Evolutionary conservation across 495 filamentous ascomycete genomes (phyloP), one percentile per base, ranked within the genome.

Genomic region (Margaritispora aquatica): DNA sequence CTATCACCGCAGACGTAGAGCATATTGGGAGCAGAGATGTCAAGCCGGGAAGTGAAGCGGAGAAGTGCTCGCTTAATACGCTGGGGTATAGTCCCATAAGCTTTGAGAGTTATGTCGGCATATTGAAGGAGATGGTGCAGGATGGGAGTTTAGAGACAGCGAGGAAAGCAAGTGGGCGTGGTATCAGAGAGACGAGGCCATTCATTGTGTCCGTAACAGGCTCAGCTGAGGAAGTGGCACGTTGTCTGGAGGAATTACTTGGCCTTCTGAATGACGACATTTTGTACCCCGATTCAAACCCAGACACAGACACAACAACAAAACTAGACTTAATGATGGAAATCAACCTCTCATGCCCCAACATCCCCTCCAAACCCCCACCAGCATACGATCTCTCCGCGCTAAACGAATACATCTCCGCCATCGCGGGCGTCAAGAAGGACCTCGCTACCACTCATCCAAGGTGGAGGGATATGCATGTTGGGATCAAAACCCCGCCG

Each of bases 201-300:
- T 80, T 89, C 61, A 87, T 90, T 50, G 69, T 90, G 46, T 88
- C 85, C 7, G 80, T 90, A n/a, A 86, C 87, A 0, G 88, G 87
- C 13, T 67, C 70, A 0, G 73, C 79, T 0, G 57, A 68, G 0
- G 78, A 85, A 20, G 75, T 88, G 0, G 64, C 66, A 0, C 49
- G 66, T 24, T 79, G 77, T 68, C 81, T 83, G 58, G 3, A 36
- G 3, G 0, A 65, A 44, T 57, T 76, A 66, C 27, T 64, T 62
- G 61, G 38, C 36, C 22, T 63, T 49, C 24, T 58, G 26, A 52
- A 54, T 22, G 27, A 58, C 13, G 29, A n/a, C n/a, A n/a, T n/a
- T n/a, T n/a, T n/a, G n/a, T n/a, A n/a, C n/a, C n/a, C n/a, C n/a
- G 38, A 38, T 23, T 27, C 55, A 24, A 2, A 5, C 29, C 29